These are phyloP conservation scores for Blastobotrys proliferans DNA, from an alignment of 1,139 yeast genomes.

Conservation along the genomic window DNA sequence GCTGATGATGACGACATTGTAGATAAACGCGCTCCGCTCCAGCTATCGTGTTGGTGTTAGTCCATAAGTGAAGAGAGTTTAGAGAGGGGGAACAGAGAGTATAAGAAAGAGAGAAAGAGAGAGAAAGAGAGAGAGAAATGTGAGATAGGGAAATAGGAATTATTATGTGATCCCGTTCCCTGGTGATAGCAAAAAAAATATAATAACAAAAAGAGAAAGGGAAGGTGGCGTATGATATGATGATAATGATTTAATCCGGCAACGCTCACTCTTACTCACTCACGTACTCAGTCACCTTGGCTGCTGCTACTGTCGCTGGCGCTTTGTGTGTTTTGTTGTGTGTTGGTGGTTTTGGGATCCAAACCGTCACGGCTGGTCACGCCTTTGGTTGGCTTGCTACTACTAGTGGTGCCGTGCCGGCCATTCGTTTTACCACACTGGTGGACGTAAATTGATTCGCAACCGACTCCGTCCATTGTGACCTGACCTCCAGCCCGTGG, in stretches of 20 bases:
- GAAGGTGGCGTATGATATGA: not conserved
- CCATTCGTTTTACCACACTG: too few species aligned
- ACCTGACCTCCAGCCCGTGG: too few species aligned
- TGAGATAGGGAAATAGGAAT: conserved; percentile 6
- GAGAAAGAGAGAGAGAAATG: conserved; percentile 1
- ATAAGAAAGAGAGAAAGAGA: conserved; percentile 5
- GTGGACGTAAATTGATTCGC: too few species aligned
- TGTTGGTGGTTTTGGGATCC: not conserved
- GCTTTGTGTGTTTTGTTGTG: not conserved
- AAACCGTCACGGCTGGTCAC: too few species aligned
- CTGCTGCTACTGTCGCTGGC: not conserved
- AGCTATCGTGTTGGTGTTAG: too few species aligned
- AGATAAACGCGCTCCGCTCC: too few species aligned
- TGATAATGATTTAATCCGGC: not conserved
- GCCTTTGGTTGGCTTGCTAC: too few species aligned
- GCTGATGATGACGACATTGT: too few species aligned
- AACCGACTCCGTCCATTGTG: too few species aligned
- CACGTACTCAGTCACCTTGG: not conserved
- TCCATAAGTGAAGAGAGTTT: not conserved
- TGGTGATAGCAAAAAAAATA: not conserved
- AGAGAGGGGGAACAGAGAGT: not conserved
- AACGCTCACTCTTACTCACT: too few species aligned
- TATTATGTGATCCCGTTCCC: not conserved
- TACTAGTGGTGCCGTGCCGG: too few species aligned
- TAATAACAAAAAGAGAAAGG: not conserved